These are phyloP conservation scores for Melampsora americana DNA, from an alignment of 1,284 basidiomycete genomes.

Conservation along the genomic window DNA sequence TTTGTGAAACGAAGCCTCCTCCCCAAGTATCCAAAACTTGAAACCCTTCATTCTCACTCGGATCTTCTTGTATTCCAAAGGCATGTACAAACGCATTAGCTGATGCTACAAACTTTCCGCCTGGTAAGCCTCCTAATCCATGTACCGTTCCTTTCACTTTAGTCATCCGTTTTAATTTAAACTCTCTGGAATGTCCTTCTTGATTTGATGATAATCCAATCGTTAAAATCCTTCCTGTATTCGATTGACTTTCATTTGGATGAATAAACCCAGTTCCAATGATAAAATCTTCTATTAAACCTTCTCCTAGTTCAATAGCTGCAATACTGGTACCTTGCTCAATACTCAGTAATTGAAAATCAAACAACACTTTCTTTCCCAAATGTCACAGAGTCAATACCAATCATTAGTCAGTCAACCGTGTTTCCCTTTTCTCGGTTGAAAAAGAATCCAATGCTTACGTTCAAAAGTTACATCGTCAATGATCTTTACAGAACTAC, in stretches of 20 bases:
- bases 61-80: conserved; percentile 12
- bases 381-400: not conserved
- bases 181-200: not conserved
- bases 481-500: conserved; percentile 28
- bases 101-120: conserved; percentile 31
- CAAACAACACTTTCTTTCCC: conserved; percentile 18
- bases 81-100: conserved; percentile 35
- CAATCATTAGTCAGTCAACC: not conserved
- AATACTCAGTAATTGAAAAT: not conserved
- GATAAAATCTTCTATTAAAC: conserved; percentile 26
- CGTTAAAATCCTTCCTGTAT: conserved; percentile 22
- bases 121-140: conserved; percentile 30
- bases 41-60: conserved; percentile 4
- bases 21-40: conserved; percentile 37
- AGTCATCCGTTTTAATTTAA: not conserved
- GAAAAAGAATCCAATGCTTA: not conserved
- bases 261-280: conserved; percentile 32
- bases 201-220: not conserved
- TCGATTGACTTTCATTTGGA: conserved; percentile 30
- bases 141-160: conserved; percentile 26
- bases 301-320: conserved; percentile 21
- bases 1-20: conserved; percentile 34
- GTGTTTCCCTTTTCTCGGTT: not conserved
- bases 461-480: conserved; percentile 38
- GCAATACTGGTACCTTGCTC: conserved; percentile 38